A percentile compares a stretch with the other conserved stretches of the same genome.
These are phyloP conservation scores for Hericium alpestre DNA, from an alignment of 768 basidiomycete species.

Conservation along the genomic window DNA sequence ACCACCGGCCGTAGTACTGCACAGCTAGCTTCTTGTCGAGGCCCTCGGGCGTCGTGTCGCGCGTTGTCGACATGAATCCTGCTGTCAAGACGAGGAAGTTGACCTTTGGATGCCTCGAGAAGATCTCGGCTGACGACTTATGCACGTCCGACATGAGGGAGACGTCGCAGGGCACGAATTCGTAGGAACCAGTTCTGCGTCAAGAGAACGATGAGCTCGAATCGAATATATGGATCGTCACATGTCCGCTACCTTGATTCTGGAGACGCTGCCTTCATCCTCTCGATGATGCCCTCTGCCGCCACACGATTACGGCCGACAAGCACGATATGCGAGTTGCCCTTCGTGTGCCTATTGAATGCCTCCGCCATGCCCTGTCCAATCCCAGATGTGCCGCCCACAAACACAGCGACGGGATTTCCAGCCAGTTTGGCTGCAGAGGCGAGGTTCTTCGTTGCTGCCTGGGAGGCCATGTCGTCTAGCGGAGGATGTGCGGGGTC, in stretches of 20 bases:
- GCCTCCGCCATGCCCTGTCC: slow-evolving; percentile 35
- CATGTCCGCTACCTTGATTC: no score
- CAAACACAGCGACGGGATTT: slow-evolving; percentile 22
- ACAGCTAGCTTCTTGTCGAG: slow-evolving; percentile 33
- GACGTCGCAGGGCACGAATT: slow-evolving; percentile 45
- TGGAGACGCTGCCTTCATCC: background rate
- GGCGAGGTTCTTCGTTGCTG: background rate
- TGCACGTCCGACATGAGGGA: slow-evolving; percentile 42
- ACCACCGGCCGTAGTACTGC: slow-evolving; percentile 44
- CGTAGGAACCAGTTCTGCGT: slow-evolving; percentile 19
- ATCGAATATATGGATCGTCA: no score
- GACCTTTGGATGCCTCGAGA: slow-evolving; percentile 29
- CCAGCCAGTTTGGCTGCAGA: background rate
- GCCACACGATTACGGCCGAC: slow-evolving; percentile 40
- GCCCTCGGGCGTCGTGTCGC: slow-evolving; percentile 35
- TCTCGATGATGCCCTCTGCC: slow-evolving; percentile 34
- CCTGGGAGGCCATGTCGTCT: background rate
- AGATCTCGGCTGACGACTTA: slow-evolving; percentile 22
- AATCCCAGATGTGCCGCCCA: slow-evolving; percentile 25
- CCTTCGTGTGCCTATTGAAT: slow-evolving; percentile 35
- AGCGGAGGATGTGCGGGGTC: no score
- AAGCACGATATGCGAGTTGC: slow-evolving; percentile 41
- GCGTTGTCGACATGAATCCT: slow-evolving; percentile 28
- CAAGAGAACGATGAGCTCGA: no score
- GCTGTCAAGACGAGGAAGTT: slow-evolving; percentile 43